Conservation (phyloP, 2,329 filamentous ascomycete genomes). For the Botryotinia narcissicola region DNA sequence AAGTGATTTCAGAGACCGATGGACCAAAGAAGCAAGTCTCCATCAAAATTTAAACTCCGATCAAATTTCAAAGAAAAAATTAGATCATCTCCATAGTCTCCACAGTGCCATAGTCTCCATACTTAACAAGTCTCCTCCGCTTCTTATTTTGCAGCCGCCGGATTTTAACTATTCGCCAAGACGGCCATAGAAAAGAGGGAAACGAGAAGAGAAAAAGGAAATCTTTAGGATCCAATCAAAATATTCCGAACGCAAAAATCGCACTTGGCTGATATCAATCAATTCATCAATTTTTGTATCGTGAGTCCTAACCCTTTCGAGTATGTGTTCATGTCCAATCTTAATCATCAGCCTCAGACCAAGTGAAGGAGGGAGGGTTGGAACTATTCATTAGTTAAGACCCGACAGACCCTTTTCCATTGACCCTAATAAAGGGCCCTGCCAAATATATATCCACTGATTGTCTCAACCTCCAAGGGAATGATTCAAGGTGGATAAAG, state of each 20-base stretch:
- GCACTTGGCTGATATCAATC: background rate
- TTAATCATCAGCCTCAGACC: background rate
- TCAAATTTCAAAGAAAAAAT: background rate
- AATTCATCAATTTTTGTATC: background rate
- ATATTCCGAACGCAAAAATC: background rate
- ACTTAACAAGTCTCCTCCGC: background rate
- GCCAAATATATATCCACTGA: background rate
- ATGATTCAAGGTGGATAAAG: slow-evolving; percentile 2
- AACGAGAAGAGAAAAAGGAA: background rate
- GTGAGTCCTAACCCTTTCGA: background rate
- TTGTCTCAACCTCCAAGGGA: slow-evolving; percentile 4
- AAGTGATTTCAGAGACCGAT: background rate
- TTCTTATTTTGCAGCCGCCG: slow-evolving; percentile 13
- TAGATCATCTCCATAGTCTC: slow-evolving; percentile 8
- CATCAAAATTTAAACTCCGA: background rate
- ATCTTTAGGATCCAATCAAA: background rate
- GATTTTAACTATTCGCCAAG: slow-evolving; percentile 2
- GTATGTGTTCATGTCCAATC: background rate
- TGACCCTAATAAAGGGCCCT: background rate
- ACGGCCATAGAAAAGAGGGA: slow-evolving; percentile 7
- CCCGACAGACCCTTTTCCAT: background rate
- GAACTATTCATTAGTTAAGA: background rate
- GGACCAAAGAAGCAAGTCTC: background rate
- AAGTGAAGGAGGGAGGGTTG: background rate
- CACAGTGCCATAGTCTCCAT: background rate